phyloP scores from a whole-genome alignment of 2,329 filamentous ascomycete species.

The Podosphaera fusca region DNA sequence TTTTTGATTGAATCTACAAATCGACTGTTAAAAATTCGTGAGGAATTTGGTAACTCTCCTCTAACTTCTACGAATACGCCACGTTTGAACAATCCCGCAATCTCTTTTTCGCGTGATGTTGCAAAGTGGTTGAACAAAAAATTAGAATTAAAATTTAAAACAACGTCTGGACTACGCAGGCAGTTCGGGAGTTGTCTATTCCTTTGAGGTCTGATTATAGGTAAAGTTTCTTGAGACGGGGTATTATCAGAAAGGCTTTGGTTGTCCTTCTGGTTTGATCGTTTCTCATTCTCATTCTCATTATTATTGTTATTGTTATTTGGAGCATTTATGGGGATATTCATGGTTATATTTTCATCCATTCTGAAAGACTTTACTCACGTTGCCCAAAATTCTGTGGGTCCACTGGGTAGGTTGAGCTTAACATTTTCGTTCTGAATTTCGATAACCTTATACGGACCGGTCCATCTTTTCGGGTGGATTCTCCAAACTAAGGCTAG shows the following conservation, averaged over 20 bases:
- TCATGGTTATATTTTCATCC: no score
- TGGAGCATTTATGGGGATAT: no score
- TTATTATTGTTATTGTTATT: not conserved
- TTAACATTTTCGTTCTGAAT: no score
- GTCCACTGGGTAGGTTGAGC: no score
- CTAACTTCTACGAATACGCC: not conserved
- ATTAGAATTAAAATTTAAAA: not conserved
- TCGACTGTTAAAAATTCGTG: no score
- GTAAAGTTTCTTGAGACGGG: slow-evolving; percentile 1
- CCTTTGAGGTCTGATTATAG: slow-evolving; percentile 2
- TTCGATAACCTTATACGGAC: no score
- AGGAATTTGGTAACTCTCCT: no score
- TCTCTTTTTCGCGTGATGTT: not conserved
- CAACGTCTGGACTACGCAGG: not conserved
- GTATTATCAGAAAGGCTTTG: slow-evolving; percentile 3
- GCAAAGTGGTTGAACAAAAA: not conserved
- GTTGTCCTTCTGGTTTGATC: not conserved
- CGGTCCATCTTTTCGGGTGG: not conserved
- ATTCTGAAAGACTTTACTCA: no score
- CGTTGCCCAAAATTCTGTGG: no score
- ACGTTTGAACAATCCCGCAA: not conserved
- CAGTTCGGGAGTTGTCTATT: not conserved
- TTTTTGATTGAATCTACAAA: no score
- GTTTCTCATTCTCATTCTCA: not conserved
- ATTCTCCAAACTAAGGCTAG: not conserved